phyloP scores from a whole-genome alignment of 768 basidiomycete species.

The Coprinopsis cinerea region DNA sequence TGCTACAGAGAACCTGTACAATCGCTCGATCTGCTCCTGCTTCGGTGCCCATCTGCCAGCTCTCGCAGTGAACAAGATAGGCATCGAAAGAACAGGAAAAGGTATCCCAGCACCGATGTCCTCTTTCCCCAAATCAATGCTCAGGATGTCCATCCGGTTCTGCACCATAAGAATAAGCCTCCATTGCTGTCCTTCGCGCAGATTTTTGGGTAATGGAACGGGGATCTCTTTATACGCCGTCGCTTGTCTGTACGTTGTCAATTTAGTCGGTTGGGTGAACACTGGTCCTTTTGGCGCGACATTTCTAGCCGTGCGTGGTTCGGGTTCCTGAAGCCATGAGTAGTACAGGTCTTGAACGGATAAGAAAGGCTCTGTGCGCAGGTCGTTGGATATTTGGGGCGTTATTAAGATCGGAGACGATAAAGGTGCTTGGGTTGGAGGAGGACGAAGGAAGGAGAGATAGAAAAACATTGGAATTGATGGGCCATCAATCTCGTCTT shows the following conservation, averaged over 20 bases:
- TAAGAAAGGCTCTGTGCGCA: slow-evolving; percentile 70
- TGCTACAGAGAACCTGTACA: slow-evolving; percentile 29
- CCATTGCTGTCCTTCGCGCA: slow-evolving; percentile 55
- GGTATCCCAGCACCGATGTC: slow-evolving; percentile 36
- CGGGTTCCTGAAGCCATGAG: slow-evolving; percentile 43
- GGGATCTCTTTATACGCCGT: slow-evolving; percentile 73
- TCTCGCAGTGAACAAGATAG: slow-evolving; percentile 38
- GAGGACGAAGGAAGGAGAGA: slow-evolving; percentile 84
- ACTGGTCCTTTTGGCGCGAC: neutral
- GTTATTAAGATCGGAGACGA: slow-evolving; percentile 50
- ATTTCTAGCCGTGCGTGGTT: neutral
- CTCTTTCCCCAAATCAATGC: slow-evolving; percentile 37
- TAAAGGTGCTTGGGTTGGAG: slow-evolving; percentile 48
- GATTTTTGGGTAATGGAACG: slow-evolving; percentile 55
- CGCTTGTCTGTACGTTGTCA: slow-evolving; percentile 66
- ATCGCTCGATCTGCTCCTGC: slow-evolving; percentile 63
- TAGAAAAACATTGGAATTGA: slow-evolving; percentile 87
- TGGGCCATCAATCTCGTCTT: neutral
- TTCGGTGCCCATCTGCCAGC: slow-evolving; percentile 34
- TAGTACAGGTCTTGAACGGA: slow-evolving; percentile 61
- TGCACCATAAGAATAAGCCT: slow-evolving; percentile 46
- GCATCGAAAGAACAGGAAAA: slow-evolving; percentile 66
- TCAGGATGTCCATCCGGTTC: slow-evolving; percentile 12
- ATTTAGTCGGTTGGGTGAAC: slow-evolving; percentile 34
- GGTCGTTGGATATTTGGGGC: slow-evolving; percentile 85